phyloP scores from a whole-genome alignment of 192 early-diverging fungal genomes.

The Linnemannia hyalina region DNA sequence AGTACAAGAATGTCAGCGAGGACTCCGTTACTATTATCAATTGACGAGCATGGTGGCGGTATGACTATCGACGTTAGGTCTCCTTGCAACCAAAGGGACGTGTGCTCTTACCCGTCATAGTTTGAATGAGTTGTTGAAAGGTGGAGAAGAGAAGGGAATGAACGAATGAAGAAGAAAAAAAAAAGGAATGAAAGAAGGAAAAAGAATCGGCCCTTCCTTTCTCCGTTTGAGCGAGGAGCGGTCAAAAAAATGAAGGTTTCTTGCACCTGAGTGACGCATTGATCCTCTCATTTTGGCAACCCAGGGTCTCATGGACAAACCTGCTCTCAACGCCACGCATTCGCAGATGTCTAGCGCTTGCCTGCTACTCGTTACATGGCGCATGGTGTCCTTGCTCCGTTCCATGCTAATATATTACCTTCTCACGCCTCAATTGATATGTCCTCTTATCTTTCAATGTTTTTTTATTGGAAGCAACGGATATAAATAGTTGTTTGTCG shows the following conservation, averaged over 20 bases:
- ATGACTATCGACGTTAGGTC: neutral
- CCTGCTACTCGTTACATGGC: no score
- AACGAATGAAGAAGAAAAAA: neutral
- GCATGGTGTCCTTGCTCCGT: no score
- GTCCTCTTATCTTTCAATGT: neutral
- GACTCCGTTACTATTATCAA: neutral
- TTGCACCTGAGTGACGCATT: neutral
- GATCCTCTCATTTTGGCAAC: neutral
- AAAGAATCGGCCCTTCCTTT: slow-evolving; percentile 6
- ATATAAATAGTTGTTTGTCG: neutral
- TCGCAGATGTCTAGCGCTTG: neutral
- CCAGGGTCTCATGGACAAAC: neutral
- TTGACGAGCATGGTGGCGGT: neutral
- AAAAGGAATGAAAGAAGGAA: neutral
- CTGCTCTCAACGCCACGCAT: neutral
- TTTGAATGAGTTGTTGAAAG: neutral
- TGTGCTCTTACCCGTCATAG: slow-evolving; percentile 4
- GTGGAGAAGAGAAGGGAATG: neutral
- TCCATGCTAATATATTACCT: no score
- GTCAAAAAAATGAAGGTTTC: no score
- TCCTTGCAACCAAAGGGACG: neutral
- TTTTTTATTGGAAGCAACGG: neutral
- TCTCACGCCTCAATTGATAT: no score
- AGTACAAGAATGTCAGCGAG: neutral
- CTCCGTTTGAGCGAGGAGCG: neutral